These are phyloP conservation scores for Exophiala aquamarina DNA, from an alignment of 2,329 filamentous ascomycete genomes.

Conservation along the genomic window DNA sequence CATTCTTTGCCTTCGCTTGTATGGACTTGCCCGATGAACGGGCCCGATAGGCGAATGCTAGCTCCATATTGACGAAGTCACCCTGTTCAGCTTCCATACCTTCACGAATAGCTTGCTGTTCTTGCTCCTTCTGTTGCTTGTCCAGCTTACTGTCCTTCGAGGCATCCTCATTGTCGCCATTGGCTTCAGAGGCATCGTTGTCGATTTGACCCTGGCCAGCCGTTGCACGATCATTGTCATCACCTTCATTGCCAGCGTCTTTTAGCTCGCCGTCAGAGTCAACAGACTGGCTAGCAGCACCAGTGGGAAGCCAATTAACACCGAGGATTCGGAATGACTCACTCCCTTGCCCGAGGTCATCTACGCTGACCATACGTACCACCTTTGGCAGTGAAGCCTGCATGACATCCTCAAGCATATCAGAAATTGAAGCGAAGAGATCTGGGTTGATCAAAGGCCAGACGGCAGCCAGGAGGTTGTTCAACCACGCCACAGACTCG, in stretches of 20 bases:
- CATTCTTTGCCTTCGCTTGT: slow-evolving; percentile 66
- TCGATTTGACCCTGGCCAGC: slow-evolving; percentile 34
- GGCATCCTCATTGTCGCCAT: slow-evolving; percentile 36
- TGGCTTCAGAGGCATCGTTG: slow-evolving; percentile 32
- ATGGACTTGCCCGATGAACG: slow-evolving; percentile 61
- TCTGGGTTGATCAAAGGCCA: slow-evolving; percentile 78
- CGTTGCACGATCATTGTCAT: slow-evolving; percentile 53
- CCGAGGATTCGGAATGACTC: slow-evolving; percentile 70
- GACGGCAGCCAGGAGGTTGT: slow-evolving; percentile 64
- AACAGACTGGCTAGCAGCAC: slow-evolving; percentile 64
- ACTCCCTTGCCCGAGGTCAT: slow-evolving; percentile 74
- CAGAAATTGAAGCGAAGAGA: slow-evolving; percentile 66
- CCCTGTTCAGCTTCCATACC: slow-evolving; percentile 76
- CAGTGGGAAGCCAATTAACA: slow-evolving; percentile 70
- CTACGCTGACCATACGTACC: slow-evolving; percentile 72
- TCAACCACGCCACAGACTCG: slow-evolving; percentile 71
- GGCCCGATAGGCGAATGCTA: slow-evolving; percentile 71
- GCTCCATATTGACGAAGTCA: slow-evolving; percentile 74
- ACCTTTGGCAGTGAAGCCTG: slow-evolving; percentile 70
- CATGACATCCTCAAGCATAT: slow-evolving; percentile 78
- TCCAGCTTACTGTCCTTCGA: slow-evolving; percentile 37
- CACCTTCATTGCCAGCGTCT: slow-evolving; percentile 34
- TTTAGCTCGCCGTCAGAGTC: slow-evolving; percentile 59
- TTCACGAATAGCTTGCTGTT: slow-evolving; percentile 45
- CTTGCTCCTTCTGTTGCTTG: slow-evolving; percentile 38